Conservation (phyloP, 2,329 filamentous ascomycete species). For the Coleophoma crateriformis region DNA sequence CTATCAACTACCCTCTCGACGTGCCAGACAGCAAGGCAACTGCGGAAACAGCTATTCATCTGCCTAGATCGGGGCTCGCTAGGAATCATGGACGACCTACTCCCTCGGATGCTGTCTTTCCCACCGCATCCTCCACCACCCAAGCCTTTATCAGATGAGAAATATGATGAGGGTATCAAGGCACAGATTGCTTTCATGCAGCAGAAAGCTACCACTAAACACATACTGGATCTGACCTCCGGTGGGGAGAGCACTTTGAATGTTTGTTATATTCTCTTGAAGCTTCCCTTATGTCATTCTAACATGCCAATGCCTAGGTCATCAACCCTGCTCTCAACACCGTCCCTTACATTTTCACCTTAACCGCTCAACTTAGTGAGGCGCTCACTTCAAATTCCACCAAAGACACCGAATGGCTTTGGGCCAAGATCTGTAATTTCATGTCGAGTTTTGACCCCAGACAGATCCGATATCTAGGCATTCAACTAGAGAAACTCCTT, state of each 20-base stretch:
- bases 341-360: conserved; percentile 50
- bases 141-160: conserved; percentile 28
- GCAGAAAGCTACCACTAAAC: conserved; percentile 28
- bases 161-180: conserved; percentile 37
- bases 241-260: conserved; percentile 30
- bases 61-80: too few relatives aligned
- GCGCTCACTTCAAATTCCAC: conserved; percentile 26
- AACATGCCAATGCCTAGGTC: conserved; percentile 11
- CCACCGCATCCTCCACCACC: conserved; percentile 30
- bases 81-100: conserved; percentile 25
- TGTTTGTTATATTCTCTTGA: conserved; percentile 18
- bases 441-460: conserved; percentile 40
- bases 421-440: conserved; percentile 38
- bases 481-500: conserved; percentile 38
- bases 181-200: conserved; percentile 31
- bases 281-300: neutral
- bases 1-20: neutral
- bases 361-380: conserved; percentile 41
- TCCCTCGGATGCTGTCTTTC: conserved; percentile 31
- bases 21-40: neutral
- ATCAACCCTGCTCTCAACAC: conserved; percentile 50
- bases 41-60: too few relatives aligned
- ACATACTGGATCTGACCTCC: conserved; percentile 25
- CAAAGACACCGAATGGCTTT: conserved; percentile 34
- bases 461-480: conserved; percentile 48